A percentile compares a stretch with the other conserved stretches of the same genome.
These are phyloP conservation scores for Calonectria pauciramosa DNA, from an alignment of 2,329 filamentous ascomycete genomes.

Conservation along the genomic window DNA sequence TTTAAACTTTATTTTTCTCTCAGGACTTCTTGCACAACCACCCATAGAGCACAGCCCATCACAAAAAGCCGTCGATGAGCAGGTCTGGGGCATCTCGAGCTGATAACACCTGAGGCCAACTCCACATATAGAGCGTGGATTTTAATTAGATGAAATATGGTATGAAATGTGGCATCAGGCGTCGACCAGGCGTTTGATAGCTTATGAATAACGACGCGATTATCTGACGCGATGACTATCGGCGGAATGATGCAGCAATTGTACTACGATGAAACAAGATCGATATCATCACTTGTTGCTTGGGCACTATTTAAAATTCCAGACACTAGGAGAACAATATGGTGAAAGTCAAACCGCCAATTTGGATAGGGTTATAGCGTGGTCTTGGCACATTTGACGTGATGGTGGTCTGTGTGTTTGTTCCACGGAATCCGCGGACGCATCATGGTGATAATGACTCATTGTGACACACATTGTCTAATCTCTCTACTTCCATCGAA, in stretches of 20 bases:
- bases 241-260: not conserved
- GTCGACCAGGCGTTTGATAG: no score
- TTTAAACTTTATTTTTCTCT: no score
- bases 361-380: not conserved
- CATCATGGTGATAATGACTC: not conserved
- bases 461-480: not conserved
- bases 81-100: no score
- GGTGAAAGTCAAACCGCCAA: not conserved
- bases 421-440: not conserved
- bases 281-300: not conserved
- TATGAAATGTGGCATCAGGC: no score
- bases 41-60: no score
- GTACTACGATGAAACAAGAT: not conserved
- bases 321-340: not conserved
- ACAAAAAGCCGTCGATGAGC: no score
- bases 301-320: not conserved
- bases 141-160: no score
- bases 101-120: no score
- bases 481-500: not conserved
- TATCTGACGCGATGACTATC: not conserved
- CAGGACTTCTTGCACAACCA: no score
- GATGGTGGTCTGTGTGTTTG: not conserved
- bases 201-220: no score
- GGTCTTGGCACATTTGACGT: not conserved
- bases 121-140: no score